These are phyloP conservation scores for Lecanosticta acicola DNA, from an alignment of 2,329 filamentous ascomycete genomes.

Conservation along the genomic window DNA sequence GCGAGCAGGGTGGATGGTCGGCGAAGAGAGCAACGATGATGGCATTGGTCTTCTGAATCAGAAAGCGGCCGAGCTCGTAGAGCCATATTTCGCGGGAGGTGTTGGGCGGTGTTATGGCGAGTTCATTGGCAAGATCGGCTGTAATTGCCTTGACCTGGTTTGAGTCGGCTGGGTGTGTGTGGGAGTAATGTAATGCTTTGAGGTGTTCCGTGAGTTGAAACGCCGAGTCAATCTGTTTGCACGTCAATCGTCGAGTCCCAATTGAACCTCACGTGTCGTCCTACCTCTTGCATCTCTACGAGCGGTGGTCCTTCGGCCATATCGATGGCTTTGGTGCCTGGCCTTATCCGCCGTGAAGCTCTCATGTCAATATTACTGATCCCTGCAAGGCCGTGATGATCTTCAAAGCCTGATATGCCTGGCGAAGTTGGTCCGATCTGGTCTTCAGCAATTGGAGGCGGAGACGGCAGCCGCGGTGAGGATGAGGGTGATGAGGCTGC, in stretches of 20 bases:
- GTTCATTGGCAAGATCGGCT: conserved; percentile 65
- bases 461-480: conserved; percentile 89
- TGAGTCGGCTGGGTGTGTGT: conserved; percentile 66
- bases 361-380: conserved; percentile 62
- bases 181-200: conserved; percentile 80
- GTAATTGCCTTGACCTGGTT: conserved; percentile 72
- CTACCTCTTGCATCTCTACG: conserved; percentile 75
- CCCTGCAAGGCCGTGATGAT: conserved; percentile 54
- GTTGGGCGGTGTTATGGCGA: conserved; percentile 73
- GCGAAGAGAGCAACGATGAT: conserved; percentile 90
- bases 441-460: conserved; percentile 89
- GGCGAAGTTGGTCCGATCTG: conserved; percentile 80
- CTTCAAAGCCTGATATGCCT: conserved; percentile 55
- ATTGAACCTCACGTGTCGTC: conserved; percentile 25
- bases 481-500: conserved; percentile 53
- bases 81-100: conserved; percentile 89
- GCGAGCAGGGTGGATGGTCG: conserved; percentile 82
- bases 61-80: conserved; percentile 93
- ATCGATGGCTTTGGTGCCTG: conserved; percentile 83
- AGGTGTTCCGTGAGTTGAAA: conserved; percentile 98
- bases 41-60: conserved; percentile 89
- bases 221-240: conserved; percentile 77
- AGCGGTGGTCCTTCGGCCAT: conserved; percentile 91
- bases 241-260: conserved; percentile 17
- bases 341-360: conserved; percentile 77